phyloP scores from a whole-genome alignment of 352 stramenopile genomes.

The Phytopythium vexans region DNA sequence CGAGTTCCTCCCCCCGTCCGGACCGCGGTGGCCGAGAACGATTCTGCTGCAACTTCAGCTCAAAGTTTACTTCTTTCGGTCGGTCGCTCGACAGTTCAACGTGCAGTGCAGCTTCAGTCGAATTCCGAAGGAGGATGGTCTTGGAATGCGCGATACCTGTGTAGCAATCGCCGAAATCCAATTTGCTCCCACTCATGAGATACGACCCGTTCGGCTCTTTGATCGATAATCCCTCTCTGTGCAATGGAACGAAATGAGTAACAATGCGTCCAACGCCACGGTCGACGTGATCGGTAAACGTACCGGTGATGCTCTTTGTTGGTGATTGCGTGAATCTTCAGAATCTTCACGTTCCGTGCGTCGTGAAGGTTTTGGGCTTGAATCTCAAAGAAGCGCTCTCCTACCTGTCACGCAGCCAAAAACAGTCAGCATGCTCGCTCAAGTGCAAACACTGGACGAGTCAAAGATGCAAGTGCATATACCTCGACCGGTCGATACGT shows the following conservation, averaged over 20 bases:
- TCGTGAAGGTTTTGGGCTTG: conserved; percentile 86
- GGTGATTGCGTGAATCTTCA: conserved; percentile 83
- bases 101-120: conserved; percentile 78
- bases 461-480: conserved; percentile 7
- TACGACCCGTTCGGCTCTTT: conserved; percentile 81
- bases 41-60: conserved; percentile 82
- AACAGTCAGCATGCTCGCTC: neutral
- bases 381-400: conserved; percentile 85
- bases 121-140: conserved; percentile 79
- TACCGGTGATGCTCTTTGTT: conserved; percentile 89
- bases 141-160: conserved; percentile 81
- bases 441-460: neutral
- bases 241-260: neutral
- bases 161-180: conserved; percentile 90
- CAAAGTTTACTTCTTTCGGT: conserved; percentile 87
- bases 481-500: conserved; percentile 83
- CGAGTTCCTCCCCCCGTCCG: conserved; percentile 52
- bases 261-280: neutral
- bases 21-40: conserved; percentile 54
- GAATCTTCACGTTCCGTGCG: conserved; percentile 80
- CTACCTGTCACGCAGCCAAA: conserved; percentile 40
- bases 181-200: conserved; percentile 82
- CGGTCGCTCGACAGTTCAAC: conserved; percentile 84
- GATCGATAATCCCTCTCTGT: conserved; percentile 84
- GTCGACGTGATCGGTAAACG: neutral